These are phyloP conservation scores for Rhizophora mangle DNA, from an alignment of 345 rosid species.

Conservation along the genomic window DNA sequence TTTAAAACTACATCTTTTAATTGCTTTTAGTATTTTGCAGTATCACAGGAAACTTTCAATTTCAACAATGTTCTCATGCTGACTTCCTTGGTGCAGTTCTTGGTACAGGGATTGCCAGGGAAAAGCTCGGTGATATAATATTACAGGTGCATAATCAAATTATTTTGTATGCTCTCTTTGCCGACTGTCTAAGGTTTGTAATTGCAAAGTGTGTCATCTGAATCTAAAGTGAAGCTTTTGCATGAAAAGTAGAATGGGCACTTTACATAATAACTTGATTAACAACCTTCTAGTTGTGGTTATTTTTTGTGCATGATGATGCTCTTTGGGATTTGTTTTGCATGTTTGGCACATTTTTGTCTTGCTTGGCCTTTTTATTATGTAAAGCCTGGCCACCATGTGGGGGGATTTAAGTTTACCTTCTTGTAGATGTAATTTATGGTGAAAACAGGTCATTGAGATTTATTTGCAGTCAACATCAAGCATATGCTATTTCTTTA, in stretches of 20 bases:
- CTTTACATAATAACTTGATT: background rate
- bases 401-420: no score
- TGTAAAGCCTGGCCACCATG: no score
- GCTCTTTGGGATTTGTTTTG: no score
- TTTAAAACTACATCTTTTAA: background rate
- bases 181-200: background rate
- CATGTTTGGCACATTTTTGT: background rate
- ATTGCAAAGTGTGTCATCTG: no score
- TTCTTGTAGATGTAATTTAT: no score
- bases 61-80: constrained; percentile 81
- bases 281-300: no score
- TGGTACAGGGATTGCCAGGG: constrained; percentile 83
- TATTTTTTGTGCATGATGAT: no score
- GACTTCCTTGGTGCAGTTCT: constrained; percentile 94
- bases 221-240: background rate
- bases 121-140: constrained; percentile 84
- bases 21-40: constrained; percentile 34
- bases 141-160: constrained; percentile 58
- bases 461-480: background rate
- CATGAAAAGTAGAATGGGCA: background rate
- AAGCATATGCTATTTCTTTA: background rate
- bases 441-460: no score
- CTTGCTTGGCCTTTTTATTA: no score
- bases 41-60: constrained; percentile 72
- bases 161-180: background rate